Evolutionary conservation across 1,284 basidiomycete genomes (phyloP).

Genomic region (Wallemia ichthyophaga): DNA sequence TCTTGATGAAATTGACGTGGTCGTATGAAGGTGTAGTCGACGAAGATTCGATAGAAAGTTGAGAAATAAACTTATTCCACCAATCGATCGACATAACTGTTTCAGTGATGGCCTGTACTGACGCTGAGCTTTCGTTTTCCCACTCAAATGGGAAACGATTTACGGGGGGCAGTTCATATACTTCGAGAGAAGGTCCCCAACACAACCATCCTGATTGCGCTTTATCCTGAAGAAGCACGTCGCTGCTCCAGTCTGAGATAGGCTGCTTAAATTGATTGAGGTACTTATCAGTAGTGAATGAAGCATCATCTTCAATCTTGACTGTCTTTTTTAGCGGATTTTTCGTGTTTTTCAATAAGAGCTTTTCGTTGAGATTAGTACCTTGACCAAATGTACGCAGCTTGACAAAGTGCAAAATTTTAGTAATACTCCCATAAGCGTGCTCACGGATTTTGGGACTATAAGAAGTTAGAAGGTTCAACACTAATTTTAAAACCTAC

Average conservation of each 20-base stretch:
- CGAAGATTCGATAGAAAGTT: constrained; percentile 9
- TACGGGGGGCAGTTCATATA: constrained; percentile 25
- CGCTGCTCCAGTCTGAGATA: constrained; percentile 11
- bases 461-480: background rate
- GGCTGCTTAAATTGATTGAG: constrained; percentile 19
- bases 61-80: constrained; percentile 20
- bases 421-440: constrained; percentile 28
- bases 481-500: background rate
- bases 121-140: constrained; percentile 30
- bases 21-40: constrained; percentile 6
- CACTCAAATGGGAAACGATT: constrained; percentile 27
- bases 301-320: constrained; percentile 19
- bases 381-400: constrained; percentile 45
- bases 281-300: constrained; percentile 27
- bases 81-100: constrained; percentile 26
- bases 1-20: constrained; percentile 20
- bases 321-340: constrained; percentile 38
- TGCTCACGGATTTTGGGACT: background rate
- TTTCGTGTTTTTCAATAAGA: constrained; percentile 48
- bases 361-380: constrained; percentile 22
- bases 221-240: constrained; percentile 29
- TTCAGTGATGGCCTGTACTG: constrained; percentile 28
- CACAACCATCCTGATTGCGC: constrained; percentile 53
- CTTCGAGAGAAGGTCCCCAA: constrained; percentile 44
- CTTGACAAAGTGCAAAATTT: constrained; percentile 47